A percentile compares a stretch with the other conserved stretches of the same genome.
phyloP scores from a whole-genome alignment of 2,329 filamentous ascomycete genomes.

The Phyllosticta paracitricarpa region DNA sequence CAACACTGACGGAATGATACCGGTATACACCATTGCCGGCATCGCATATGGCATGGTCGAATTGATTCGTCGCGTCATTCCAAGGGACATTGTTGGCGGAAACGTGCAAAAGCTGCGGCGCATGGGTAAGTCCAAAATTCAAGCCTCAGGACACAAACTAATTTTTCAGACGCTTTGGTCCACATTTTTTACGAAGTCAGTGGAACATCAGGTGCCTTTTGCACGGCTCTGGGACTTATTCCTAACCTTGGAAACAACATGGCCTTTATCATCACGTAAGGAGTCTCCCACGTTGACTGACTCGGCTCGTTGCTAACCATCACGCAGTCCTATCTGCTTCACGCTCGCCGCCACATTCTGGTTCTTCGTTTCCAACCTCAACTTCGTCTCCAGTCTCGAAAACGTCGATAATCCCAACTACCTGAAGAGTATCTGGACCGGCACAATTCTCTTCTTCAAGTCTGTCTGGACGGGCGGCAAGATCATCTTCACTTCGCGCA shows the following conservation, averaged over 20 bases:
- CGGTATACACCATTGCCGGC: conserved; percentile 36
- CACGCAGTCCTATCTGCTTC: conserved; percentile 37
- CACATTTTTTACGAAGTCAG: conserved; percentile 42
- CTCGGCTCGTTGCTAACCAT: not conserved
- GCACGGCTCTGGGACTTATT: conserved; percentile 41
- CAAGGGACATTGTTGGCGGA: conserved; percentile 42
- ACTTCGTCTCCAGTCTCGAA: conserved; percentile 20
- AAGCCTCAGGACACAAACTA: not conserved
- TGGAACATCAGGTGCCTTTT: conserved; percentile 39
- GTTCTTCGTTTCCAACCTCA: conserved; percentile 38
- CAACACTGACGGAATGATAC: conserved; percentile 41
- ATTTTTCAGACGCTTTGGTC: conserved; percentile 25
- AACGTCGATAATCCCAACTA: conserved; percentile 24
- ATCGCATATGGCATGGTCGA: conserved; percentile 40
- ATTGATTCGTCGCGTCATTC: conserved; percentile 41
- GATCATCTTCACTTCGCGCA: conserved; percentile 38
- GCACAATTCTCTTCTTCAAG: conserved; percentile 37
- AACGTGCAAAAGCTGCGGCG: conserved; percentile 40
- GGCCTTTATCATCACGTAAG: conserved; percentile 34
- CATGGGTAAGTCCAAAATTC: conserved; percentile 26
- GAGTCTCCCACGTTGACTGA: too few species aligned
- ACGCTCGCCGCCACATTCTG: conserved; percentile 31
- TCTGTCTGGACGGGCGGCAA: conserved; percentile 37
- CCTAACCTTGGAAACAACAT: conserved; percentile 42
- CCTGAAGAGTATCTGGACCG: conserved; percentile 27